These are phyloP conservation scores for Erysimum cheiranthoides DNA, from an alignment of 345 rosid species.

Conservation along the genomic window DNA sequence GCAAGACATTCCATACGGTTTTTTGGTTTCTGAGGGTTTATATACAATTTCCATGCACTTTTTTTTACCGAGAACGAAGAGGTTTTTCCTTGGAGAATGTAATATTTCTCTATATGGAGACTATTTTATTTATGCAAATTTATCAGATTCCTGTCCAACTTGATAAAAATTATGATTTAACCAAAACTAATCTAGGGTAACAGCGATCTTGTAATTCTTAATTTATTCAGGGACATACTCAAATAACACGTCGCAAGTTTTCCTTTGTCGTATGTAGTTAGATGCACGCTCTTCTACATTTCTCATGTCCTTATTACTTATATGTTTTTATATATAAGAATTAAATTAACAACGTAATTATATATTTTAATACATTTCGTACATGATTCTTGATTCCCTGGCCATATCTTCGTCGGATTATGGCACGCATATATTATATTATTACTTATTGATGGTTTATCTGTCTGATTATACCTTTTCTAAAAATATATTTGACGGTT, in stretches of 20 bases:
- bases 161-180: slow-evolving; percentile 13
- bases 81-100: slow-evolving; percentile 37
- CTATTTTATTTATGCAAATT: not conserved
- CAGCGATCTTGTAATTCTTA: slow-evolving; percentile 12
- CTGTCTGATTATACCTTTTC: not conserved
- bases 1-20: slow-evolving; percentile 48
- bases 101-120: not conserved
- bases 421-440: slow-evolving; percentile 19
- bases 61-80: slow-evolving; percentile 25
- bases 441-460: slow-evolving; percentile 1
- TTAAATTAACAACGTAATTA: not conserved
- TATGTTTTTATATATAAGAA: not conserved
- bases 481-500: not conserved
- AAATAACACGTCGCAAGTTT: slow-evolving; percentile 31
- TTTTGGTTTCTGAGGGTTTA: slow-evolving; percentile 36
- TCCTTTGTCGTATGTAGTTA: slow-evolving; percentile 45
- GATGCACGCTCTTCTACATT: slow-evolving; percentile 41
- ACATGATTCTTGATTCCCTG: slow-evolving; percentile 34
- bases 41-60: slow-evolving; percentile 27
- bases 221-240: slow-evolving; percentile 8
- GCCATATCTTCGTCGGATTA: slow-evolving; percentile 39
- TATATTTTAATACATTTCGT: slow-evolving; percentile 25
- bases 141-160: slow-evolving; percentile 29
- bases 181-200: slow-evolving; percentile 29
- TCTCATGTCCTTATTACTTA: slow-evolving; percentile 29